These are phyloP conservation scores for Tilletia horrida DNA, from an alignment of 1,284 basidiomycete genomes.

Conservation along the genomic window DNA sequence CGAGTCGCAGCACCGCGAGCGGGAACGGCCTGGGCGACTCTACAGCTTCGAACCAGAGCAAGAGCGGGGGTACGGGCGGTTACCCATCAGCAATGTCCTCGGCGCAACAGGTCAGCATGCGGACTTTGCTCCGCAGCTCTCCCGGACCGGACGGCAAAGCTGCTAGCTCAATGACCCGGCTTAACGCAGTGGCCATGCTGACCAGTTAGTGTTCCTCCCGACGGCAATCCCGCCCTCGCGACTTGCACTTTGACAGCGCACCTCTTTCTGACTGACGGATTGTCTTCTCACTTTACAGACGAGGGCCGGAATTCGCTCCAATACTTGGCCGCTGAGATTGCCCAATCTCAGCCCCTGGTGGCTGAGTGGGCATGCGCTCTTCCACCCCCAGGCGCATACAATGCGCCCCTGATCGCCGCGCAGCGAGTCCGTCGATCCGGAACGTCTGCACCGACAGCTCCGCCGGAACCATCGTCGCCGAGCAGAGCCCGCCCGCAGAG, in stretches of 20 bases:
- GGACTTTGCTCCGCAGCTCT: neutral
- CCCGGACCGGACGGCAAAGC: neutral
- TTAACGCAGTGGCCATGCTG: neutral
- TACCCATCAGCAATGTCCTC: neutral
- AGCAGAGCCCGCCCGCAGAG: too few species aligned
- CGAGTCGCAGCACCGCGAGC: neutral
- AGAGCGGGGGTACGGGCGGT: neutral
- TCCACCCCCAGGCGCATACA: neutral
- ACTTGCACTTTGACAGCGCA: neutral
- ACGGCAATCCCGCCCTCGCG: neutral
- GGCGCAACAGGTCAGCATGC: neutral
- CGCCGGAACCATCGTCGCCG: neutral
- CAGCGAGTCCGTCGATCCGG: neutral
- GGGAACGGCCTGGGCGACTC: neutral
- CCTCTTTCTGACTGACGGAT: neutral
- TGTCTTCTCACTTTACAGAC: neutral
- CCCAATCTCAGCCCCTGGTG: neutral
- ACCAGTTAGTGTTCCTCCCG: constrained; percentile 14
- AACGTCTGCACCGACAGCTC: neutral
- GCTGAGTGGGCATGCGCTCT: neutral
- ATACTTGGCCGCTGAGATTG: neutral
- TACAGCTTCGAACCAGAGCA: neutral
- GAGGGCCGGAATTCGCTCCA: neutral
- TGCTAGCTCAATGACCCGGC: neutral
- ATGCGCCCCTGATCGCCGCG: too few species aligned